phyloP scores from a whole-genome alignment of 2,329 filamentous ascomycete genomes.

The Remersonia thermophila region DNA sequence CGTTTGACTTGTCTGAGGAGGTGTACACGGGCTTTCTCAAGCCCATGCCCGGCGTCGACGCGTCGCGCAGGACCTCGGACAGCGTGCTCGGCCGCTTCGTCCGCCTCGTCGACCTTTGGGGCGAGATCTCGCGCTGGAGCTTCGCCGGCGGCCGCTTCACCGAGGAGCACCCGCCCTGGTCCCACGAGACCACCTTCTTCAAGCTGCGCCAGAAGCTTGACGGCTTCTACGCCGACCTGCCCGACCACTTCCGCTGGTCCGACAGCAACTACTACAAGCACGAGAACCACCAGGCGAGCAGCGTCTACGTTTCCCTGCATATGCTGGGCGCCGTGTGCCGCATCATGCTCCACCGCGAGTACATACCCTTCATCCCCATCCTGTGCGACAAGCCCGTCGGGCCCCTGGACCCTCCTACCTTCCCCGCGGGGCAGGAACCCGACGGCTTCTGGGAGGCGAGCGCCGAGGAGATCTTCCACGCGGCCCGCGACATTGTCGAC shows the following conservation, averaged over 20 bases:
- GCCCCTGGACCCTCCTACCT: constrained; percentile 47
- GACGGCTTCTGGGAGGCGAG: constrained; percentile 49
- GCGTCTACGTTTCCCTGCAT: constrained; percentile 54
- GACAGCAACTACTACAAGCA: constrained; percentile 52
- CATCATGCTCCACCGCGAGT: constrained; percentile 58
- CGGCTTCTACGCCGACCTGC: constrained; percentile 40
- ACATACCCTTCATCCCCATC: constrained; percentile 54
- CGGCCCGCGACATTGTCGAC: constrained; percentile 51
- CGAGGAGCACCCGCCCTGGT: constrained; percentile 47
- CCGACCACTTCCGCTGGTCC: constrained; percentile 44
- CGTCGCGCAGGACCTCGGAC: constrained; percentile 25
- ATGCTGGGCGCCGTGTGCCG: constrained; percentile 52
- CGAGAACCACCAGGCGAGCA: constrained; percentile 49
- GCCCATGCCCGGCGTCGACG: constrained; percentile 6
- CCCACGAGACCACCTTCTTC: constrained; percentile 40
- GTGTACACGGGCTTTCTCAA: constrained; percentile 40
- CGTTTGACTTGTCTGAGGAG: constrained; percentile 50
- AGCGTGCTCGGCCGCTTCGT: constrained; percentile 42
- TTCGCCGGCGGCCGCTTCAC: constrained; percentile 38
- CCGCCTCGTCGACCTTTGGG: constrained; percentile 47
- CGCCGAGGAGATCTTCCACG: constrained; percentile 49
- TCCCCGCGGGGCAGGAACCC: constrained; percentile 36
- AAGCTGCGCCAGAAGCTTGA: constrained; percentile 39
- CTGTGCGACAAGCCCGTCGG: constrained; percentile 35
- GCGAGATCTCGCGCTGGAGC: constrained; percentile 45